Evolutionary conservation across 2,329 filamentous ascomycete genomes (phyloP), one percentile per base, ranked within the genome.

Genomic region (Xylariaceae sp.): DNA sequence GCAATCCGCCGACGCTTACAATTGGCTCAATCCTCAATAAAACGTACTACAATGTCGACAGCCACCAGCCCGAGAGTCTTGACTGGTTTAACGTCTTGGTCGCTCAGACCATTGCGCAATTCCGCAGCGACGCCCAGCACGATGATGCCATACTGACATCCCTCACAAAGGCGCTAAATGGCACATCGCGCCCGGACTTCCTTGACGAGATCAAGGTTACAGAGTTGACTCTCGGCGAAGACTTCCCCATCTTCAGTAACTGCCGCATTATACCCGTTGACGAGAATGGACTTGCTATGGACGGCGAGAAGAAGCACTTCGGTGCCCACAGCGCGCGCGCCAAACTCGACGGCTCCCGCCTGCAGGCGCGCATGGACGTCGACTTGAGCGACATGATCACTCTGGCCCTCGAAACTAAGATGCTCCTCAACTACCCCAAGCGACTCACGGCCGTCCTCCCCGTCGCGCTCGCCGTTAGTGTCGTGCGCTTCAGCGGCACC

Each of bases 71-170:
- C 1, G 93, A 98, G 65, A 94, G 87, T 43, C 68, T 98, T 46
- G 93, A 98, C 65, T 98, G 93, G 93, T 97, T 98, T 75, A 98
- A 98, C 61, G 93, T 98, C 19, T 73, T 98, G 41, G 83, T 97
- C 38, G 93, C 90, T 2, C 93, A 98, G 67, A 95, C 93, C 0
- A 94, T 98, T 51, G 91, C 93, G 1, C 93, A 98, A 64, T 87
- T 97, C 56, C 78, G 93, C 45, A 88, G 86, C 53, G 94, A 97
- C 57, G 93, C 93, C 2, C 87, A 94, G 54, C 83, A 93, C 50
- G 86, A 97, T 53, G 89, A 93, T 59, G 88, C 88, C 3, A 94
- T 98, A 31, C 76, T 98, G 22, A 84, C 78, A 19, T 93, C 87
- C 4, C 69, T 98, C 30, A 94, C 84, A 1, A 87, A 87, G 40